These are phyloP conservation scores for Logfia minima DNA, from an alignment of 129 eudicot species.

Conservation along the genomic window DNA sequence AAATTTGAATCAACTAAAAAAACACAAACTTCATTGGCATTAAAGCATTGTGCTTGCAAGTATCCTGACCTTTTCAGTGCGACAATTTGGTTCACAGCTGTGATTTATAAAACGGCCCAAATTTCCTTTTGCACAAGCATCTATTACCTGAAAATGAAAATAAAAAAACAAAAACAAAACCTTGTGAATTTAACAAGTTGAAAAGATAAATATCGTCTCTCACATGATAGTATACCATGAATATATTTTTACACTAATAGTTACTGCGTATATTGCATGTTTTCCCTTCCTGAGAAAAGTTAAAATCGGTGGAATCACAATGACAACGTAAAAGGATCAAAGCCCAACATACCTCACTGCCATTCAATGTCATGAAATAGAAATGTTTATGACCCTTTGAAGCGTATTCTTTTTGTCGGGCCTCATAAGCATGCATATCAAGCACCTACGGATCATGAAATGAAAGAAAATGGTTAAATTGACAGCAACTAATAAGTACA, in stretches of 20 bases:
- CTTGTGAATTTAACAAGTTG: not conserved
- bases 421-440: conserved; percentile 83
- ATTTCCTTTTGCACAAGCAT: conserved; percentile 97
- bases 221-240: not conserved
- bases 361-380: conserved; percentile 94
- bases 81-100: conserved; percentile 98
- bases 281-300: not conserved
- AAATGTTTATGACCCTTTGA: conserved; percentile 86
- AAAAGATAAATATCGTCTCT: not conserved
- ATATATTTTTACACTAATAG: not conserved
- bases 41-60: conserved; percentile 2
- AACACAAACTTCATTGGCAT: not conserved
- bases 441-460: conserved; percentile 57
- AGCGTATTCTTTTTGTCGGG: conserved; percentile 85
- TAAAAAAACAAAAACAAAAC: not conserved
- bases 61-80: conserved; percentile 83
- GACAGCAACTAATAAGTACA: not conserved
- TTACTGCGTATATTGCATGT: not conserved
- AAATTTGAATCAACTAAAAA: not conserved
- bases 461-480: not conserved
- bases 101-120: conserved; percentile 95
- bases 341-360: conserved; percentile 66
- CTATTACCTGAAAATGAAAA: conserved; percentile 68
- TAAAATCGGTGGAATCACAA: too few species aligned
- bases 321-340: not conserved